Evolutionary conservation across 306 rosid species (phyloP), one percentile per base, ranked within the genome.

Genomic region (Trifolium subterraneum): DNA sequence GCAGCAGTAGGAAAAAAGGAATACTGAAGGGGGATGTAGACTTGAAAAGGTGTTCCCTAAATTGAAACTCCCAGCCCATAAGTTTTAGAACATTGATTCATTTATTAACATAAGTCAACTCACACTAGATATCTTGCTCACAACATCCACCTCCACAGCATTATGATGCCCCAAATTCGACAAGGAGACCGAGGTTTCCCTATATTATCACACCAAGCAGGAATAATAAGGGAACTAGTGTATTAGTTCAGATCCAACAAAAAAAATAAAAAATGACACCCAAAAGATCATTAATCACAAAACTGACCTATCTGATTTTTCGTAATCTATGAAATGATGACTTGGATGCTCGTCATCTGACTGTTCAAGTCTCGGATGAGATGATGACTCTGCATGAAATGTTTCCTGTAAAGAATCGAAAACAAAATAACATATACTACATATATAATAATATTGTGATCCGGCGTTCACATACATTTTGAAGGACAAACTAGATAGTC

Each of bases 291-390:
- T 16, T 45, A 52, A 27, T 64, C 71, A 77, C 63, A 48, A 60
- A 60, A 81, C 92, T 73, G 51, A 88, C 98, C 96, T 84, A 64
- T 82, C 74, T 52, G 92, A 88, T 74, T 80, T 83, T 71, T 77
- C 86, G 25, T 69, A 60, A 72, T 63, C 60, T 7, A 29, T 29
- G 33, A 4, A 29, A 29, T 29, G 7, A 29, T 29, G 33, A 29
- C 33, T 4, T 29, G 33, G 33, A 29, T 29, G 33, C 76, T 85
- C 83, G 70, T 62, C 52, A 63, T 70, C 78, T 13, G 72, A 71
- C 59, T 58, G 72, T 62, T 78, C 72, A 74, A 56, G 29, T 59
- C 31, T 65, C 18, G 51, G 55, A 44, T 25, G 31, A 51, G 63
- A 62, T n/a, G 72, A 78, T 41, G 78, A 18, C 51, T 78, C 61